These are phyloP conservation scores for Rhizophagus clarus DNA, from an alignment of 192 early-diverging fungal species.

Conservation along the genomic window DNA sequence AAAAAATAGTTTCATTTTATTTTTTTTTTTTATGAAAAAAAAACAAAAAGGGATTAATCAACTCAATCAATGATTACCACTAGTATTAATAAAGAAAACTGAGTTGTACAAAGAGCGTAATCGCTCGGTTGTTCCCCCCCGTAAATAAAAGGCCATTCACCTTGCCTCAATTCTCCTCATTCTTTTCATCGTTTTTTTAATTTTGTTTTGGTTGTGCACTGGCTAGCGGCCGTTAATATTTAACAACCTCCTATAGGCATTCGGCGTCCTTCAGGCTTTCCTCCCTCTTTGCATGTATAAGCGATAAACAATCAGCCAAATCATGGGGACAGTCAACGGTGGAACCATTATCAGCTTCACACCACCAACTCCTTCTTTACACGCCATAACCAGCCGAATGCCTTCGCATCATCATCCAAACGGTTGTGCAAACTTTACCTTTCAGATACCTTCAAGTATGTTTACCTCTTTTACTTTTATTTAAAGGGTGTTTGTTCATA, in stretches of 20 bases:
- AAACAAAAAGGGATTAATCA: background rate
- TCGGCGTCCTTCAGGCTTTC: constrained; percentile 30
- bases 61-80: background rate
- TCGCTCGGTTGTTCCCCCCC: background rate
- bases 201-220: constrained; percentile 15
- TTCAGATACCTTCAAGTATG: constrained; percentile 27
- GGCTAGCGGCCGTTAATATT: background rate
- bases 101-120: background rate
- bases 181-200: background rate
- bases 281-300: constrained; percentile 24
- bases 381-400: constrained; percentile 32
- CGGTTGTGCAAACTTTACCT: constrained; percentile 30
- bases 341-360: constrained; percentile 34
- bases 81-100: background rate
- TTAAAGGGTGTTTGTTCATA: background rate
- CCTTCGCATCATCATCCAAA: constrained; percentile 20
- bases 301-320: constrained; percentile 37
- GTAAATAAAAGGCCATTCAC: background rate
- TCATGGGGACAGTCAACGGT: constrained; percentile 36
- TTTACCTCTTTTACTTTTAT: background rate
- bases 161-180: background rate
- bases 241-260: constrained; percentile 25
- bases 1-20: background rate
- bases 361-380: constrained; percentile 32
- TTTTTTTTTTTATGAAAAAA: background rate